Base-by-base conservation (phyloP, 305 asterid species). In the Solanum hybrid region DNA sequence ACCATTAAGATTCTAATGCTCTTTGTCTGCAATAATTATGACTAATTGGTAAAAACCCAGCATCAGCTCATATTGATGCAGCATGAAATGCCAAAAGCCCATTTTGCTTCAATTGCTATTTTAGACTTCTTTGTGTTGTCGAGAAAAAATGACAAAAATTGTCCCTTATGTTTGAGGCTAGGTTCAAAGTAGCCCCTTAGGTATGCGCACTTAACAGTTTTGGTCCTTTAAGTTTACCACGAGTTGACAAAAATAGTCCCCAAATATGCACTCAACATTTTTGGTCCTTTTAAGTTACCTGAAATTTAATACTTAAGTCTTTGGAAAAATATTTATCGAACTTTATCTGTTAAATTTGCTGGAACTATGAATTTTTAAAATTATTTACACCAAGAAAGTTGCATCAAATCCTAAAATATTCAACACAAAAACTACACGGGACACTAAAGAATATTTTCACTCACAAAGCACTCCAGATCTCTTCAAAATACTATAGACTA, bases 401-500 rank as follows among this genome's bases (percentile, higher is more conserved):
- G 28, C 76, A 69, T 69, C 76, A 69, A 26, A 69, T 24, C 76
- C 33, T 69, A 69, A 24, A 69, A 24, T 69, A 69, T 26, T 28
- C 76, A 24, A 26, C 76, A 24, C 33, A 69, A 12, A 24, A 24
- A 69, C 76, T 24, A 69, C 76, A 24, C 18, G 14, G 29, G 33
- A 69, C 31, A 69, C 33, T 69, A 69, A 69, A 69, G 31, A 69
- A 69, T 69, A 24, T 11, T 69, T 34, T 16, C 73, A 42, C 74
- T 46, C 73, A 46, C 87, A 83, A 83, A 83, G 87, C 73, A 82
- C 71, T 82, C 87, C 29, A 83, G 73, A 83, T 79, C 87, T 79
- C 87, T 83, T 46, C 39, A 83, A 46, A 83, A 83, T 42, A 82
- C 26, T 82, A 31, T 29, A 46, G 87, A 83, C 40, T 29, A 83